phyloP scores from a whole-genome alignment of 805 yeast species.

The Clavispora phyllophila region DNA sequence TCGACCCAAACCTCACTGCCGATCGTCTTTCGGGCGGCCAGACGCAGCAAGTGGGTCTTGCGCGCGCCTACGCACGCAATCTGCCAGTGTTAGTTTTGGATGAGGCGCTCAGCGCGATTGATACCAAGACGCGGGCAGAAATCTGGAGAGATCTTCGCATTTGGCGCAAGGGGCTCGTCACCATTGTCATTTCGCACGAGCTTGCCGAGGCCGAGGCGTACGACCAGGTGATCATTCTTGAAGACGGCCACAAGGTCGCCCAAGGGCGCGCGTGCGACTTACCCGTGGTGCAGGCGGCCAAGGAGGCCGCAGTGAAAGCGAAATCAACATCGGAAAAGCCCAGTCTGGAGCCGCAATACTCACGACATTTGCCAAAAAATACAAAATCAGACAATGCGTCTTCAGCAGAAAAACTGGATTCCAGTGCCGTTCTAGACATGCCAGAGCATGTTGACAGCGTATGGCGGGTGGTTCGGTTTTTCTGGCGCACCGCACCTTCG shows the following conservation, averaged over 20 bases:
- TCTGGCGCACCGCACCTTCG: not conserved
- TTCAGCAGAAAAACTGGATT: not conserved
- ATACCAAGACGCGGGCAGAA: constrained; percentile 40
- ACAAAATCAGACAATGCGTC: not conserved
- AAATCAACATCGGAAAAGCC: too few species aligned
- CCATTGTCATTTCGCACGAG: constrained; percentile 81
- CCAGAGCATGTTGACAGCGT: not conserved
- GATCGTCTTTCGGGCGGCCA: constrained; percentile 80
- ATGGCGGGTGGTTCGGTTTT: not conserved
- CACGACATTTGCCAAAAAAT: too few species aligned
- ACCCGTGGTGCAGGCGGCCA: not conserved
- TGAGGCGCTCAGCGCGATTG: constrained; percentile 83
- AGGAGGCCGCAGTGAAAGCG: not conserved
- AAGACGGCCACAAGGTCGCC: constrained; percentile 43
- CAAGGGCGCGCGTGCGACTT: constrained; percentile 3
- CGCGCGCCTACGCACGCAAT: constrained; percentile 73
- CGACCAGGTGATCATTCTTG: constrained; percentile 59
- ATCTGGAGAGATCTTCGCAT: constrained; percentile 47
- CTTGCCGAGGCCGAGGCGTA: constrained; percentile 46
- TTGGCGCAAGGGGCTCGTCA: constrained; percentile 68
- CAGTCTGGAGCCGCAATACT: too few species aligned
- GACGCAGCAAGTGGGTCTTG: constrained; percentile 75
- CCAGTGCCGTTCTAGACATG: too few species aligned
- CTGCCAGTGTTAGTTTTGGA: constrained; percentile 77
- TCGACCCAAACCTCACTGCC: not conserved